A percentile compares a stretch with the other conserved stretches of the same genome.
Conservation (phyloP, 192 early-diverging fungal genomes). For the Martensiomyces pterosporus region DNA sequence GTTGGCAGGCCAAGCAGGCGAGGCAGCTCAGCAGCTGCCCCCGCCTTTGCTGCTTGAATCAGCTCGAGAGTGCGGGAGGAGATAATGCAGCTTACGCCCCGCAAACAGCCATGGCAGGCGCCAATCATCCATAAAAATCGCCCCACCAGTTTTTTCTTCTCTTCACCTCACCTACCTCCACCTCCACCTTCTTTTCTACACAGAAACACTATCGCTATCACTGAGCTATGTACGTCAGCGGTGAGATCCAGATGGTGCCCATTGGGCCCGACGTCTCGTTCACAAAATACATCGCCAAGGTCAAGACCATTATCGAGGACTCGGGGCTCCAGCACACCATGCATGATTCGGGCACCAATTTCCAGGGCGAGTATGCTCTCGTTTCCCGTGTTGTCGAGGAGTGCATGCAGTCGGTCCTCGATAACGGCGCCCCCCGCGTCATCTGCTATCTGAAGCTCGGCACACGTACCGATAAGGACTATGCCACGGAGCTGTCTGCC, state of each 20-base stretch:
- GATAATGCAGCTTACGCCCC: too few species aligned
- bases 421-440: constrained; percentile 39
- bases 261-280: constrained; percentile 32
- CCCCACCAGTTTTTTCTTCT: too few species aligned
- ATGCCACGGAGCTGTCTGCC: constrained; percentile 18
- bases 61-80: too few species aligned
- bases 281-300: constrained; percentile 39
- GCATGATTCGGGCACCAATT: constrained; percentile 48
- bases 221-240: constrained; percentile 38
- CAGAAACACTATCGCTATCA: too few species aligned
- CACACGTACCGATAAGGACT: constrained; percentile 44
- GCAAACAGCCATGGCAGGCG: too few species aligned
- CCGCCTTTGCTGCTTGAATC: too few species aligned
- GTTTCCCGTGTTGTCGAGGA: constrained; percentile 23
- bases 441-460: constrained; percentile 44
- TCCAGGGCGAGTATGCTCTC: constrained; percentile 44
- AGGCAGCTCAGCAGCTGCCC: too few species aligned
- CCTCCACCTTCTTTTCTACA: too few species aligned
- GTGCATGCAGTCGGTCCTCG: constrained; percentile 45
- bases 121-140: too few species aligned
- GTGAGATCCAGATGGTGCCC: constrained; percentile 45
- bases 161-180: too few species aligned
- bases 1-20: too few species aligned
- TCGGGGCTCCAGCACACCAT: constrained; percentile 46
- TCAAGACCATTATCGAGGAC: constrained; percentile 29